Percentiles rank a stretch among this genome's conserved stretches.
phyloP scores from a whole-genome alignment of 2,329 filamentous ascomycete genomes.

The Tolypocladium capitatum region DNA sequence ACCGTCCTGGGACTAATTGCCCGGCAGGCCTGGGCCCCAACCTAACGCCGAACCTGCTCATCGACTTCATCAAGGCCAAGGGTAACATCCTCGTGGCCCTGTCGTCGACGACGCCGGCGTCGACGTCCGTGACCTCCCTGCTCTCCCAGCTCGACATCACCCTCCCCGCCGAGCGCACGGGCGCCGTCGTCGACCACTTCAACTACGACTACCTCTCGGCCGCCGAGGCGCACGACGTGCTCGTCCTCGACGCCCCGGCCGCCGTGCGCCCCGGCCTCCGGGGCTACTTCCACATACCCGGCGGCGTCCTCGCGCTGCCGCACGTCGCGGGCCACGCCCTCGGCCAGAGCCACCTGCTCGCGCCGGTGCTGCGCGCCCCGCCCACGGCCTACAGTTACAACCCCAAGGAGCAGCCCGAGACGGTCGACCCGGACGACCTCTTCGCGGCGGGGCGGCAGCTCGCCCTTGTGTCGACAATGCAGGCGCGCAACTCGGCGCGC shows the following conservation, averaged over 20 bases:
- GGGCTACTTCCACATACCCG: slow-evolving; percentile 54
- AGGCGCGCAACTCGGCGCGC: slow-evolving; percentile 87
- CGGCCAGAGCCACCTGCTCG: slow-evolving; percentile 62
- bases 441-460: slow-evolving; percentile 79
- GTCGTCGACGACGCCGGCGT: slow-evolving; percentile 55
- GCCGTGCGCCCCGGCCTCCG: slow-evolving; percentile 55
- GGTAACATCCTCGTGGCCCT: slow-evolving; percentile 86
- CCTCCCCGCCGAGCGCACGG: slow-evolving; percentile 73
- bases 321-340: slow-evolving; percentile 69
- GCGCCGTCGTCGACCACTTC: slow-evolving; percentile 89
- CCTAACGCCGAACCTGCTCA: slow-evolving; percentile 70
- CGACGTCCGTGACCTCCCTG: slow-evolving; percentile 61
- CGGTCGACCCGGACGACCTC: slow-evolving; percentile 56
- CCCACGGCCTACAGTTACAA: slow-evolving; percentile 87
- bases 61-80: slow-evolving; percentile 82
- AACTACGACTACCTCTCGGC: slow-evolving; percentile 71
- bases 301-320: slow-evolving; percentile 63
- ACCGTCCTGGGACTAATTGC: neutral
- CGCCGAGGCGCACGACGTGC: slow-evolving; percentile 73
- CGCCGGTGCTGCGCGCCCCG: slow-evolving; percentile 71
- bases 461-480: slow-evolving; percentile 69
- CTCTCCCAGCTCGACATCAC: slow-evolving; percentile 81
- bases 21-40: slow-evolving; percentile 67
- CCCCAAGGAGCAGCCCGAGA: slow-evolving; percentile 66
- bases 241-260: slow-evolving; percentile 60